Conservation (phyloP, 345 rosid species). For the Pelargonium nanum region DNA sequence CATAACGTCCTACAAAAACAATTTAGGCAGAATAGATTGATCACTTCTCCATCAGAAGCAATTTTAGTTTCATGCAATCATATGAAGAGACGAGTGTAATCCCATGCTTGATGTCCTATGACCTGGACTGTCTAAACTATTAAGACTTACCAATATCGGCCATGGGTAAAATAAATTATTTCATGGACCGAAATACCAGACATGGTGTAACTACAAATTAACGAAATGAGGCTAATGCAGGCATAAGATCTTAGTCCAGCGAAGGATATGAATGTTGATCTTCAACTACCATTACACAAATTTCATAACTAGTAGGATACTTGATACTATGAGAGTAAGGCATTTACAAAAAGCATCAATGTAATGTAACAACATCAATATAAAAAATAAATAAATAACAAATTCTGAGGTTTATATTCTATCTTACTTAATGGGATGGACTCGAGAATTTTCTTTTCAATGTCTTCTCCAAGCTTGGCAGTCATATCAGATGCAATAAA, state of each 20-base stretch:
- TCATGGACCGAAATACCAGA: background rate
- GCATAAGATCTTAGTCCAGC: too few species aligned
- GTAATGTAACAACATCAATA: too few species aligned
- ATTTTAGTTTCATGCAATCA: too few species aligned
- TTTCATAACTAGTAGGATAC: too few species aligned
- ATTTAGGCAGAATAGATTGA: background rate
- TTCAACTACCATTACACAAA: too few species aligned
- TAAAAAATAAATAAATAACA: background rate
- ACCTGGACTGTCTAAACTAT: background rate
- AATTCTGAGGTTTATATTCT: background rate
- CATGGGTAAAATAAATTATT: background rate
- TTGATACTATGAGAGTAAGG: too few species aligned
- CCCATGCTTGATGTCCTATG: background rate
- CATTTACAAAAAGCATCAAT: too few species aligned
- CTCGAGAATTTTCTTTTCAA: conserved; percentile 82
- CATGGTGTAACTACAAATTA: too few species aligned
- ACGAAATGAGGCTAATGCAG: too few species aligned
- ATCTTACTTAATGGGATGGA: conserved; percentile 73
- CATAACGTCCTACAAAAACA: conserved; percentile 66
- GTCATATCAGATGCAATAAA: conserved; percentile 96
- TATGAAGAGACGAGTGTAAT: background rate
- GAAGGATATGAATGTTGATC: too few species aligned
- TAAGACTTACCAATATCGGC: too few species aligned
- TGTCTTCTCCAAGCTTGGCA: conserved; percentile 79
- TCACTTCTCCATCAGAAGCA: background rate